Evolutionary conservation across 1,284 basidiomycete genomes (phyloP), one percentile per base, ranked within the genome.

Genomic region (Malassezia cuniculi): DNA sequence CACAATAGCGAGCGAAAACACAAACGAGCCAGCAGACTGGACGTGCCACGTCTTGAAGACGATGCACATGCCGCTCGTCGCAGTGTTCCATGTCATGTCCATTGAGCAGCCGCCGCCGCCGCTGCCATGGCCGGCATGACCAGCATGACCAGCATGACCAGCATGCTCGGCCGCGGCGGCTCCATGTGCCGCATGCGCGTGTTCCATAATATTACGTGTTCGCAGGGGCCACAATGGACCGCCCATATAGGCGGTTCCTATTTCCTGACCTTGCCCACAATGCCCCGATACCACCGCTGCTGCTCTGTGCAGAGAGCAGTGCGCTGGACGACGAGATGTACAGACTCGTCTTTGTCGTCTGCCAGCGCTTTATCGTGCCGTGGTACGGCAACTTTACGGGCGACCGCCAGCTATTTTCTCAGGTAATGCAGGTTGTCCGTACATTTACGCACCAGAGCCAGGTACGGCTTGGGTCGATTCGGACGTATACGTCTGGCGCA

Each of bases 101-200:
- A 39, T 45, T 17, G 19, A 27, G 14, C 42, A 45, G n/a, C 9
- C 22, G 4, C 20, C 17, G 10, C 14, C 10, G 11, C 10, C 11
- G 31, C 21, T 16, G 11, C 20, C 31, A 33, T 21, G 21, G 9
- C 22, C 31, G 9, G 2, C 14, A 4, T 35, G 37, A 1, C 26
- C 17, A 7, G 14, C 27, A 17, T 26, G 20, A 8, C 33, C 33
- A 8, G 12, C 8, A 15, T 41, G 40, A 4, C 19, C 29, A 3
- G 27, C 36, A 11, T 43, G 46, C 27, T 36, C 41, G 6, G 41
- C 36, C 27, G 50, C 30, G n/a, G 47, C 39, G 12, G 43, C 50
- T 2, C 47, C 50, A 16, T 53, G 50, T 8, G 35, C 43, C 18
- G 42, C 44, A 9, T 30, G 31, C 11, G 45, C 50, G 26, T 55